A percentile compares a stretch with the other conserved stretches of the same genome.
These are phyloP conservation scores for Coprinellus micaceus DNA, from an alignment of 768 basidiomycete species.

Conservation along the genomic window DNA sequence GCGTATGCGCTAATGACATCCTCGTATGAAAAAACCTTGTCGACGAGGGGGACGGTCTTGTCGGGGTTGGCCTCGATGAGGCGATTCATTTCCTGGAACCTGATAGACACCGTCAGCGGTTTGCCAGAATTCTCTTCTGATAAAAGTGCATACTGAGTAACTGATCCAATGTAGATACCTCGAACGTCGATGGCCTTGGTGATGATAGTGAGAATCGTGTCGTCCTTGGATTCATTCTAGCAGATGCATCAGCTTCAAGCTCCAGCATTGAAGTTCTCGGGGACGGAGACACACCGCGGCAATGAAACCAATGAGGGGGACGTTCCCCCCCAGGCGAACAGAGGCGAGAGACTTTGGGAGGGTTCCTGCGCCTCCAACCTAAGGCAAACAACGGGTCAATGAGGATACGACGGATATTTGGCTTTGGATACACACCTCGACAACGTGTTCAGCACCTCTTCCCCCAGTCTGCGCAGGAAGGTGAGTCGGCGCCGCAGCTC, in stretches of 20 bases:
- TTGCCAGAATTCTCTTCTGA: background rate
- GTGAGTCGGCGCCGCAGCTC: background rate
- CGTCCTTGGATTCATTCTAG: slow-evolving; percentile 14
- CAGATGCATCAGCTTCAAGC: background rate
- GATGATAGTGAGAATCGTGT: slow-evolving; percentile 32
- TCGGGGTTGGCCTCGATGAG: slow-evolving; percentile 40
- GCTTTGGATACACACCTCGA: background rate
- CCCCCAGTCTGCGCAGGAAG: background rate
- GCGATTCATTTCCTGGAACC: slow-evolving; percentile 52
- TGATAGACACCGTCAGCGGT: slow-evolving; percentile 19
- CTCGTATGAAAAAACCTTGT: slow-evolving; percentile 57
- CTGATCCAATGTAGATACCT: slow-evolving; percentile 54
- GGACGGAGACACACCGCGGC: slow-evolving; percentile 28
- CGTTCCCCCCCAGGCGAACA: slow-evolving; percentile 37
- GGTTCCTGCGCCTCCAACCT: slow-evolving; percentile 51
- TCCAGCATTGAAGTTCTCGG: background rate
- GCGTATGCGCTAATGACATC: slow-evolving; percentile 49
- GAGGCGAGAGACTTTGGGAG: slow-evolving; percentile 40
- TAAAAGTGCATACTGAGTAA: slow-evolving; percentile 41
- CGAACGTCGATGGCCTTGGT: slow-evolving; percentile 39
- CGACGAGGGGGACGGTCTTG: slow-evolving; percentile 46
- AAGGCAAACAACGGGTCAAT: background rate
- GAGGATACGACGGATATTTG: background rate
- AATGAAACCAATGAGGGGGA: slow-evolving; percentile 53
- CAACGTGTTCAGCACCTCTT: background rate